Evolutionary conservation across 805 yeast genomes (phyloP), one percentile per base, ranked within the genome.

Genomic region (Maudiozyma turicensis): DNA sequence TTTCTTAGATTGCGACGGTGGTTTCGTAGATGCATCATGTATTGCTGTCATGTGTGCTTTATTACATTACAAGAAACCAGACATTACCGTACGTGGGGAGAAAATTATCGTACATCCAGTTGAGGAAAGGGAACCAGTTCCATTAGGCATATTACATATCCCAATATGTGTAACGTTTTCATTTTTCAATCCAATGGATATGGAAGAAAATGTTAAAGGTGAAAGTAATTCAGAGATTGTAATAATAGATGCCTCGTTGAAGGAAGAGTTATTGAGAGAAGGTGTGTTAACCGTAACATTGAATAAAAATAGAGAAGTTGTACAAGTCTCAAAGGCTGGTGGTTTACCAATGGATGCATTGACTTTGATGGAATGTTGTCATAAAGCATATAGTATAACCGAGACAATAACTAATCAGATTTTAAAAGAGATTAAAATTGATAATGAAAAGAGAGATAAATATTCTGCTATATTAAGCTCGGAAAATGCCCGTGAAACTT

Each of bases 141-240:
- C 91, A 32, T 72, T 91, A 49, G 84, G 95, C 42, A 77, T 91
- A 7, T 68, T 93, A 51, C 98, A 93, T 63, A 78, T 88, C 3
- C 99, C 99, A 1, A 77, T 91, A 43, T 88, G 96, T 66, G 80
- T 88, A 5, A 84, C 95, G 0, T 90, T 86, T 68, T 83, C 88
- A n/a, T 86, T 91, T 59, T 88, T 78, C 71, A 84, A 86, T 56
- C 84, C 86, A 11, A 60, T 61, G 32, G 81, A 75, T 44, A 73
- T 74, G 37, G 90, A 82, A 54, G 81, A 80, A 58, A 84, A 82
- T 58, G 77, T 84, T 52, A 84, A 83, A 62, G 88, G 89, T 47
- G 82, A 77, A 20, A 67, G 71, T 33, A 76, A 75, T 53, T 69
- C 68, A 32, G 87, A 85, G 57, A 72, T 84, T 29, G 75, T 80